A percentile compares a stretch with the other conserved stretches of the same genome.
Evolutionary conservation across 106 monocot genomes (phyloP).

Genomic region (Dendrobium huoshanense): DNA sequence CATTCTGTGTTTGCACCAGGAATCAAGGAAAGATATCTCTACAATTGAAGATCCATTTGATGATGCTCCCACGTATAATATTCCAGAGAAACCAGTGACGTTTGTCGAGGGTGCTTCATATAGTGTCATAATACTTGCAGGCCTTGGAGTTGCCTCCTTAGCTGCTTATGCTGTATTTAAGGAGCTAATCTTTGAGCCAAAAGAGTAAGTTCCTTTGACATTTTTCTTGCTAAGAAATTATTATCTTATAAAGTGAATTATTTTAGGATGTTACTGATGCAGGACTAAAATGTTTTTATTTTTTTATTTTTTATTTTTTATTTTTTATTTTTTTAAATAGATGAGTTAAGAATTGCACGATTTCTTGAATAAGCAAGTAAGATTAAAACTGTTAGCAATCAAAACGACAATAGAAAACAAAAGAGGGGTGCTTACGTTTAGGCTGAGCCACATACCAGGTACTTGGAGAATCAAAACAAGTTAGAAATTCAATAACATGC

Average conservation of each 20-base stretch:
- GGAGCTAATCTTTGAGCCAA: slow-evolving; percentile 94
- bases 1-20: slow-evolving; percentile 22
- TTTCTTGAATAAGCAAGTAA: too few species aligned
- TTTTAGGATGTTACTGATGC: neutral
- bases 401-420: too few species aligned
- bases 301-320: too few species aligned
- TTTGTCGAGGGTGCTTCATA: slow-evolving; percentile 97
- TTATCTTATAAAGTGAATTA: neutral
- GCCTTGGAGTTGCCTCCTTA: slow-evolving; percentile 72
- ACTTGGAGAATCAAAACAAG: too few species aligned
- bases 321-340: too few species aligned
- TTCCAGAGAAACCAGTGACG: slow-evolving; percentile 95
- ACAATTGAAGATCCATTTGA: slow-evolving; percentile 89
- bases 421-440: too few species aligned
- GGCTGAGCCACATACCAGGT: too few species aligned
- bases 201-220: slow-evolving; percentile 52
- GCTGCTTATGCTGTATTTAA: slow-evolving; percentile 97
- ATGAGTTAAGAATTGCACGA: too few species aligned
- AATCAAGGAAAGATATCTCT: slow-evolving; percentile 63
- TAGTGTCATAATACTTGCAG: slow-evolving; percentile 74
- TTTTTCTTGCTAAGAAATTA: neutral
- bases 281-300: too few species aligned
- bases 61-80: slow-evolving; percentile 85
- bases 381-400: too few species aligned
- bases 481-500: too few species aligned